Base-by-base conservation (phyloP, 2,329 filamentous ascomycete species). In the Penicillium sp. region DNA sequence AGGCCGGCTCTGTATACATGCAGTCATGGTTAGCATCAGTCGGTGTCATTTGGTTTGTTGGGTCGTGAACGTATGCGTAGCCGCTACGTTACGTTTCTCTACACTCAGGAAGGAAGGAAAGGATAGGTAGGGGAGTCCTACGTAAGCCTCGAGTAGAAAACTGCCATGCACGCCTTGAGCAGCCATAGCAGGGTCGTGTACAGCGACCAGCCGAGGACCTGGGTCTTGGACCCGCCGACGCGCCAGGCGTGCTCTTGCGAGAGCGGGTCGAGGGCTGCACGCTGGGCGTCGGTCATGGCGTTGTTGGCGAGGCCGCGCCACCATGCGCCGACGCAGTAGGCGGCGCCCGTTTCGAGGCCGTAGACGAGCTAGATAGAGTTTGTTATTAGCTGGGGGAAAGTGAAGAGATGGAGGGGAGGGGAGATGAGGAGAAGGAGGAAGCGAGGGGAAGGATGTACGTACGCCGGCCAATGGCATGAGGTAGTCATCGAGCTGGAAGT, bases 401-500 rank as follows among this genome's bases (percentile, higher is more conserved):
- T 9, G 11, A 30, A 35, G 21, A n/a, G 44, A 8, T 35, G 31
- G 31, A 35, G 31, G 31, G 31, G 31, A 35, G 7, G 13, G 31
- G 7, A 3, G 11, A 38, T 38, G 35, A 4, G 35, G 6, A 13
- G 5, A 4, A 21, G 30, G 21, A 41, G 17, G n/a, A 26, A 26
- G 51, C 8, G 65, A 23, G n/a, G 35, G 53, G 6, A 29, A 7
- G 30, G 30, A 48, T 30, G 35, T 8, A 48, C 62, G 48, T 71
- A 87, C 84, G 63, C 80, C 79, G 5, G 82, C 85, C 19, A 86
- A n/a, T 49, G 83, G 73, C 74, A 88, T 86, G 31, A 89, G 69
- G 67, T 85, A 88, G 64, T 90, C 87, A 70, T 89, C 87, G 1
- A 81, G 76, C 65, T 82, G 79, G 59, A 89, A 81, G n/a, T 79